phyloP scores from a whole-genome alignment of 768 basidiomycete species.

The Hygrocybe coccinea region DNA sequence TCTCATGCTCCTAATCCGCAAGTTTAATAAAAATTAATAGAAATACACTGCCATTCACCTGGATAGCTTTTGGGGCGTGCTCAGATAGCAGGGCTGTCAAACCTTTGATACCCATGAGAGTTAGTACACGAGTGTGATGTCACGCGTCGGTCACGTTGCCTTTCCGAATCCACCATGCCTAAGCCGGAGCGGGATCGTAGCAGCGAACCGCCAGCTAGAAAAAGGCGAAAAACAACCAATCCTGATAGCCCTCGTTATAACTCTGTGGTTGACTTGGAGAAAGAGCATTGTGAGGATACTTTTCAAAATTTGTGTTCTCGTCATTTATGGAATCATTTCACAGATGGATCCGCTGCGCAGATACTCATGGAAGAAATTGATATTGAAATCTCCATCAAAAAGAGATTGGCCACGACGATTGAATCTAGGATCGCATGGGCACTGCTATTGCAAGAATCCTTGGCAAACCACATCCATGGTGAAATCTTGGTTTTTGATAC shows the following conservation, averaged over 20 bases:
- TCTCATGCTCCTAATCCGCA: constrained; percentile 71
- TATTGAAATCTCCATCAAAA: constrained; percentile 43
- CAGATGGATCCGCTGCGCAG: background rate
- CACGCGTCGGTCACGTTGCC: background rate
- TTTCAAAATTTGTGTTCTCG: background rate
- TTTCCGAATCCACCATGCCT: no score
- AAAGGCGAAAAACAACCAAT: constrained; percentile 8
- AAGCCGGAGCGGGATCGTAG: background rate
- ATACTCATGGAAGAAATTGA: constrained; percentile 33
- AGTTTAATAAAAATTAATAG: background rate
- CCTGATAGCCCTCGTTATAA: background rate
- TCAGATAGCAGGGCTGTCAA: constrained; percentile 85
- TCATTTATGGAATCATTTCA: background rate
- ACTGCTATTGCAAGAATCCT: constrained; percentile 35
- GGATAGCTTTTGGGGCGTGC: constrained; percentile 82
- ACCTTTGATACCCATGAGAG: constrained; percentile 88
- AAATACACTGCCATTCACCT: background rate
- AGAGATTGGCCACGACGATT: constrained; percentile 37
- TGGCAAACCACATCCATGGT: constrained; percentile 27
- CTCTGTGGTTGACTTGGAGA: constrained; percentile 10
- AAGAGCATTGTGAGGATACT: background rate
- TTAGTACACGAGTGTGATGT: background rate
- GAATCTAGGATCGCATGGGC: constrained; percentile 49
- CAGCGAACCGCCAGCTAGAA: constrained; percentile 3
- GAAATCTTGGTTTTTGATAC: constrained; percentile 5